Conservation (phyloP, 2,329 filamentous ascomycete genomes). For the Ceratocystis ficicola region DNA sequence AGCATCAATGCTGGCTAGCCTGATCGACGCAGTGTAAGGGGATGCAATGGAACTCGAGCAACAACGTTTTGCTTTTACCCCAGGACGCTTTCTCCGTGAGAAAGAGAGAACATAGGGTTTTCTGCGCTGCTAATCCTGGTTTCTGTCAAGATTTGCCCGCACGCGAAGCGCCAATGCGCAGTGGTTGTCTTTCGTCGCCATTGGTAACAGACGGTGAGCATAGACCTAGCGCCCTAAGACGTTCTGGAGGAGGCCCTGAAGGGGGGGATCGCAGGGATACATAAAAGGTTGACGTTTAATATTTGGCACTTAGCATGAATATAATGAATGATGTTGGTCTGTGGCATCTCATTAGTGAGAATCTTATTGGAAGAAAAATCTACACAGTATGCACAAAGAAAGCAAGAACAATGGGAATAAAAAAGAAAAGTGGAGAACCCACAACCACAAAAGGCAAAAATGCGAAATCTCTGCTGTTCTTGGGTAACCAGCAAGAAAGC, state of each 20-base stretch:
- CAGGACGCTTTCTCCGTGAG: slow-evolving; percentile 4
- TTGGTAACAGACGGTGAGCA: slow-evolving; percentile 6
- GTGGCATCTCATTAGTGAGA: background rate
- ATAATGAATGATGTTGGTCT: background rate
- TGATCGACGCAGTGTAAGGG: background rate
- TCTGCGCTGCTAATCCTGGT: background rate
- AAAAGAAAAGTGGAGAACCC: no score
- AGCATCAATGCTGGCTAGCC: background rate
- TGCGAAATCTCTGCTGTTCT: no score
- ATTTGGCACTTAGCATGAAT: background rate
- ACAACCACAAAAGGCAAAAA: no score
- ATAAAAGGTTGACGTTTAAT: background rate
- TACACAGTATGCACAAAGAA: background rate
- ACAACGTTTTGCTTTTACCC: background rate
- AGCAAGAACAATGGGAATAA: background rate
- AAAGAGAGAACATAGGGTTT: background rate
- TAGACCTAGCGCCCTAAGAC: background rate
- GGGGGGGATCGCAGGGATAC: background rate
- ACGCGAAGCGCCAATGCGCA: background rate
- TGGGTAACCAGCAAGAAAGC: no score
- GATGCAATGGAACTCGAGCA: background rate
- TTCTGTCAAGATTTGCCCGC: background rate
- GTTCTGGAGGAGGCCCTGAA: background rate
- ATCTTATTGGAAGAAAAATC: background rate
- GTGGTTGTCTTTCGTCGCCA: background rate